Conservation (phyloP, 2,329 filamentous ascomycete genomes). For the Huntiella savannae region DNA sequence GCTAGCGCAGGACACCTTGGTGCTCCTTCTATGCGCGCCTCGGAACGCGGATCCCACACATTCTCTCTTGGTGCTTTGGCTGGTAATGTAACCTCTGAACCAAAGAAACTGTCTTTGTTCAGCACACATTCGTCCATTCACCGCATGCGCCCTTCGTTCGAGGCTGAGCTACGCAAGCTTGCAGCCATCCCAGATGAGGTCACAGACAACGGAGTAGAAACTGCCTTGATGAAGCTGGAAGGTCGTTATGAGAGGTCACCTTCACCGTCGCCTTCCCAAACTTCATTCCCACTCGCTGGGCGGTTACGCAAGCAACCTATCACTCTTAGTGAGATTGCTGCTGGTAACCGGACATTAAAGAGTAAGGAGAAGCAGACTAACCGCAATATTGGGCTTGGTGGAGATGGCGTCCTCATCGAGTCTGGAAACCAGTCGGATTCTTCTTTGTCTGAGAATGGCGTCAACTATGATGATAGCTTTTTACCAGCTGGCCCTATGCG, state of each 20-base stretch:
- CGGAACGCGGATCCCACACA: slow-evolving; percentile 22
- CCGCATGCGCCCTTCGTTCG: slow-evolving; percentile 56
- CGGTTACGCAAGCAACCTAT: slow-evolving; percentile 8
- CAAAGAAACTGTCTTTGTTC: slow-evolving; percentile 31
- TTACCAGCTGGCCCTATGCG: slow-evolving; percentile 17
- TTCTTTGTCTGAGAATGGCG: not conserved
- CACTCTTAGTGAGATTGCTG: slow-evolving; percentile 8
- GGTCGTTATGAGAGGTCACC: slow-evolving; percentile 49
- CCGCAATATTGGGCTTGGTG: slow-evolving; percentile 21
- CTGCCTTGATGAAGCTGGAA: slow-evolving; percentile 80
- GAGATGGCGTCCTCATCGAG: slow-evolving; percentile 21
- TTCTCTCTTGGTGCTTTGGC: slow-evolving; percentile 36
- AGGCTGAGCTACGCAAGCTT: slow-evolving; percentile 70
- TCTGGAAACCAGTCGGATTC: slow-evolving; percentile 11
- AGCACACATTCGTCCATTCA: slow-evolving; percentile 45
- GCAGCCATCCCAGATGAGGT: slow-evolving; percentile 71
- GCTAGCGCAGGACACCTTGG: slow-evolving; percentile 22
- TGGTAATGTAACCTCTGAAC: slow-evolving; percentile 18
- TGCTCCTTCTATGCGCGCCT: slow-evolving; percentile 22
- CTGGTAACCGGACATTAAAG: slow-evolving; percentile 21
- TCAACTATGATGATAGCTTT: slow-evolving; percentile 8
- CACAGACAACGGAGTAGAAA: slow-evolving; percentile 67
- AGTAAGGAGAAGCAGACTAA: slow-evolving; percentile 28
- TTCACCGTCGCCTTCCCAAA: not conserved
- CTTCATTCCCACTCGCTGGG: not conserved